Conservation (phyloP, 768 basidiomycete genomes). For the Pleurotus ostreatus region DNA sequence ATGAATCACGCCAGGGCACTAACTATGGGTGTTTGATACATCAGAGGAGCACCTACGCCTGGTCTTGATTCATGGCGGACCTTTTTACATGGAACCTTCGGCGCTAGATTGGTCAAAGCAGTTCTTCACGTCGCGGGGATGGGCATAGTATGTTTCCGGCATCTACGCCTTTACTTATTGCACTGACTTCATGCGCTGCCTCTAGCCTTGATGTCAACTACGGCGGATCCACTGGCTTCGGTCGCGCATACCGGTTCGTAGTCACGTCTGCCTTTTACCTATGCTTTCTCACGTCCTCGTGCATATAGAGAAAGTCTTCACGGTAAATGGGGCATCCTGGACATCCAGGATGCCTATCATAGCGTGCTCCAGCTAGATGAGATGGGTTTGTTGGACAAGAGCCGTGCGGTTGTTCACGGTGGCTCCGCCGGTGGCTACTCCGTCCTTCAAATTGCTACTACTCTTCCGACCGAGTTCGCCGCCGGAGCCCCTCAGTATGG, state of each 20-base stretch:
- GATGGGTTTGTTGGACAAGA: constrained; percentile 35
- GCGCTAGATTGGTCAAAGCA: constrained; percentile 34
- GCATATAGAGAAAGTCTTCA: constrained; percentile 42
- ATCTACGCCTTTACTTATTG: too few relatives aligned
- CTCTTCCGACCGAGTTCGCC: constrained; percentile 32
- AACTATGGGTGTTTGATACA: too few relatives aligned
- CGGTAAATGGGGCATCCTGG: constrained; percentile 56
- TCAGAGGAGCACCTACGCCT: too few relatives aligned
- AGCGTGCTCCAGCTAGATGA: constrained; percentile 35
- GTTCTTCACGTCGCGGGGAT: too few relatives aligned
- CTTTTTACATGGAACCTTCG: constrained; percentile 34
- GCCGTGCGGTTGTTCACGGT: constrained; percentile 51
- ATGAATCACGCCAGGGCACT: too few relatives aligned
- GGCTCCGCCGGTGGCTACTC: constrained; percentile 57
- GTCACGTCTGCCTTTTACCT: constrained; percentile 37
- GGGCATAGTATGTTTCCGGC: too few relatives aligned
- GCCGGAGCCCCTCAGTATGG: constrained; percentile 48
- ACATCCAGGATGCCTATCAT: constrained; percentile 44
- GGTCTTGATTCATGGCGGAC: constrained; percentile 50
- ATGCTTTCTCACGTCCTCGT: constrained; percentile 18
- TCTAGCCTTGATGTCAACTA: too few relatives aligned
- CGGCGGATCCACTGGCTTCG: too few relatives aligned
- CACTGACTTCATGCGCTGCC: too few relatives aligned
- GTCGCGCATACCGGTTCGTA: too few relatives aligned
- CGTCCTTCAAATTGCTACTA: constrained; percentile 35